A percentile compares a stretch with the other conserved stretches of the same genome.
phyloP scores from a whole-genome alignment of 2,329 filamentous ascomycete genomes.

The Conoideocrella luteorostrata region DNA sequence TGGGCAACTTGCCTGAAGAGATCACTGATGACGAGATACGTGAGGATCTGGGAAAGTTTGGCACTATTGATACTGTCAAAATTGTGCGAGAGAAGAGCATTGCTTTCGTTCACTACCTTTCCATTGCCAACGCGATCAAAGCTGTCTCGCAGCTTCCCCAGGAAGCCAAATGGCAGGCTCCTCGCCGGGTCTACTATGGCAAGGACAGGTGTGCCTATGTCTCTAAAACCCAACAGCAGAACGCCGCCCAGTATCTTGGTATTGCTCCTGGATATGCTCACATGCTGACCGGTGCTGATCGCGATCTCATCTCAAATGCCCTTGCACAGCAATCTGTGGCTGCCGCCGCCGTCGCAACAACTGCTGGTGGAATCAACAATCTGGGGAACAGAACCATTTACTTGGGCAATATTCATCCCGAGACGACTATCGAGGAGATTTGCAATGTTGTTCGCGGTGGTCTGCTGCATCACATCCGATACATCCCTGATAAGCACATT shows the following conservation, averaged over 20 bases:
- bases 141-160: conserved; percentile 93
- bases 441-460: conserved; percentile 97
- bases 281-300: conserved; percentile 91
- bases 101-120: conserved; percentile 95
- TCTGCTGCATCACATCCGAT: conserved; percentile 93
- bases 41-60: conserved; percentile 93
- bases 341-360: conserved; percentile 91
- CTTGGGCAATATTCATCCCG: conserved; percentile 95
- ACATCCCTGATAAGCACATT: conserved; percentile 99
- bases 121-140: conserved; percentile 97
- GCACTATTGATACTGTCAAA: conserved; percentile 94
- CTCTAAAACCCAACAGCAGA: conserved; percentile 99
- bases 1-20: conserved; percentile 89
- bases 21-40: conserved; percentile 85
- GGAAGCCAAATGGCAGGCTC: conserved; percentile 93
- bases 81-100: conserved; percentile 97
- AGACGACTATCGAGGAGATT: conserved; percentile 98
- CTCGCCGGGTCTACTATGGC: conserved; percentile 94
- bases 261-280: conserved; percentile 96
- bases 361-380: conserved; percentile 94
- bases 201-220: conserved; percentile 98
- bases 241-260: conserved; percentile 93
- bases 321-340: conserved; percentile 96
- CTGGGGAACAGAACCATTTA: conserved; percentile 97
- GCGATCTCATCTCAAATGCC: conserved; percentile 92